phyloP scores from a whole-genome alignment of 2,329 filamentous ascomycete genomes.

The Fusarium tricinctum region DNA sequence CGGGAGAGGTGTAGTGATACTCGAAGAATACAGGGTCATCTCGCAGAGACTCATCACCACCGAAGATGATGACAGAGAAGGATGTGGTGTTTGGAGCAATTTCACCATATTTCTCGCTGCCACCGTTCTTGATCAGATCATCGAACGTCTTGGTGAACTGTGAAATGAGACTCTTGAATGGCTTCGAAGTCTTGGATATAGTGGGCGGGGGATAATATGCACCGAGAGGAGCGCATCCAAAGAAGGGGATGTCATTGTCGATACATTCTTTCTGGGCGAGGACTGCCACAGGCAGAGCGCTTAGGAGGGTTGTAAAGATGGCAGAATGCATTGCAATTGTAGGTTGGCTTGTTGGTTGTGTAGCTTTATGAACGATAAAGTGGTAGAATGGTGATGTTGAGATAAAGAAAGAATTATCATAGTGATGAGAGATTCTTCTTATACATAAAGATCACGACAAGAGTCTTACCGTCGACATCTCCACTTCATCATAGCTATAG shows the following conservation, averaged over 20 bases:
- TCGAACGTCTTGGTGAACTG: slow-evolving; percentile 32
- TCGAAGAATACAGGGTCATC: slow-evolving; percentile 38
- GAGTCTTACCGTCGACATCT: not conserved
- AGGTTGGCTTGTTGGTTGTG: not conserved
- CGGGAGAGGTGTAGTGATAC: slow-evolving; percentile 43
- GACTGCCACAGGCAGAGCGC: not conserved
- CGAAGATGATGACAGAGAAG: slow-evolving; percentile 39
- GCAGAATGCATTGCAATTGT: not conserved
- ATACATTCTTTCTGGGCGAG: not conserved
- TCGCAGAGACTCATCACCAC: slow-evolving; percentile 17
- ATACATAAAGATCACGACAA: not conserved
- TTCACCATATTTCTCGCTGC: slow-evolving; percentile 37
- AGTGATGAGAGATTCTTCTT: not conserved
- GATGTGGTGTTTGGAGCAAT: slow-evolving; percentile 40
- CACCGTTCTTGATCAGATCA: slow-evolving; percentile 23
- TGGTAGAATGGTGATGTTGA: not conserved
- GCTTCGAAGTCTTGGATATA: slow-evolving; percentile 13
- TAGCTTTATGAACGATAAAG: not conserved
- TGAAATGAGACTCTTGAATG: slow-evolving; percentile 1
- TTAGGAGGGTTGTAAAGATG: not conserved
- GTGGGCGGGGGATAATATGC: slow-evolving; percentile 42
- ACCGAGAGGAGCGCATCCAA: slow-evolving; percentile 40
- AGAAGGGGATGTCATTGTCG: slow-evolving; percentile 28
- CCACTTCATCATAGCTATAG: not conserved
- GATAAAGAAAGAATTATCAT: not conserved